Evolutionary conservation across 176 grass and related monocot genomes (phyloP).

Genomic region (Guadua angustifolia): DNA sequence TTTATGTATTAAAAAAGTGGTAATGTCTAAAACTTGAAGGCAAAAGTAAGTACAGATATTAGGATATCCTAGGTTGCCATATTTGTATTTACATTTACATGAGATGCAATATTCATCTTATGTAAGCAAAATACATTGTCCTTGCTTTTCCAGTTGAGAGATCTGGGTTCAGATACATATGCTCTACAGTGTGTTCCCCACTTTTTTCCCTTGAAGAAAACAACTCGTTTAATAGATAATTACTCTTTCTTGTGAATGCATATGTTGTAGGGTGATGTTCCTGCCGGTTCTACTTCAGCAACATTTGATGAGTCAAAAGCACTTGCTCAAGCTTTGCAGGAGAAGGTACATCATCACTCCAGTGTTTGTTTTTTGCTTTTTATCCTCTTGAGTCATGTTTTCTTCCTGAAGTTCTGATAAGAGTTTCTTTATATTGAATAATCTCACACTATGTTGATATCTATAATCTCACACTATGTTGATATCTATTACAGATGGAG

Average conservation of each 20-base stretch:
- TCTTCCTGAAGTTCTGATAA: conserved; percentile 27
- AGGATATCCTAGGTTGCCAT: too few relatives aligned
- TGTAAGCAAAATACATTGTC: too few relatives aligned
- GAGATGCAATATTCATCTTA: too few relatives aligned
- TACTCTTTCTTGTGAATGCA: conserved; percentile 29
- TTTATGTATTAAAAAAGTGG: too few relatives aligned
- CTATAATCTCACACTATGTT: conserved; percentile 32
- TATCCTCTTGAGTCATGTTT: neutral
- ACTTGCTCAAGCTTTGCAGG: conserved; percentile 88
- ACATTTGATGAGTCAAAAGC: conserved; percentile 58
- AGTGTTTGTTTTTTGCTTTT: neutral
- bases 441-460: conserved; percentile 36
- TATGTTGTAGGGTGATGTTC: conserved; percentile 48
- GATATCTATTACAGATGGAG: conserved; percentile 63
- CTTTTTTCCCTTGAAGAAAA: neutral
- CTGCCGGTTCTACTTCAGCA: conserved; percentile 37
- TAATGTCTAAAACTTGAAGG: too few relatives aligned
- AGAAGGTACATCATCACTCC: conserved; percentile 59
- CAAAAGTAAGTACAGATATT: too few relatives aligned
- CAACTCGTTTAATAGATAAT: conserved; percentile 14
- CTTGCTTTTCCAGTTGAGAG: neutral
- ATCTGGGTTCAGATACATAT: neutral
- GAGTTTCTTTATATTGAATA: conserved; percentile 1
- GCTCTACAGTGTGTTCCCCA: neutral
- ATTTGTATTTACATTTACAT: too few relatives aligned